Conservation (phyloP, 2,329 filamentous ascomycete genomes). For the Phaeoacremonium minimum region DNA sequence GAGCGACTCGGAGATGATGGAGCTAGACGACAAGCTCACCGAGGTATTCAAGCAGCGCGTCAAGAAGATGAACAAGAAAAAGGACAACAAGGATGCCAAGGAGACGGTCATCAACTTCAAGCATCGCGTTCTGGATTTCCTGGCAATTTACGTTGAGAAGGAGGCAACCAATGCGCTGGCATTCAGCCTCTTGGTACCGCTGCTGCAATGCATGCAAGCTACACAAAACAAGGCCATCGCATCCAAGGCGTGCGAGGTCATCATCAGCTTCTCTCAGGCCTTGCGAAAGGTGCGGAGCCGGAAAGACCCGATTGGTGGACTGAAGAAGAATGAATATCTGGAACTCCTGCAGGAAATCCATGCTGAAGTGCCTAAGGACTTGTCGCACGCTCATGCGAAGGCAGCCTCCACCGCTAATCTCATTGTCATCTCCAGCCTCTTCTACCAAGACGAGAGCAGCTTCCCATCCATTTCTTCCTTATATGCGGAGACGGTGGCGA, state of each 20-base stretch:
- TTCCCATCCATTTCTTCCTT: no score
- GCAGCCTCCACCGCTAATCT: slow-evolving; percentile 72
- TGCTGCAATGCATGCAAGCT: slow-evolving; percentile 72
- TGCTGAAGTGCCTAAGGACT: slow-evolving; percentile 56
- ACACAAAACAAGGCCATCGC: slow-evolving; percentile 73
- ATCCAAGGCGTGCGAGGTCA: slow-evolving; percentile 66
- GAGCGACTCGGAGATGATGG: slow-evolving; percentile 95
- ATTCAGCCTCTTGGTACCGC: slow-evolving; percentile 67
- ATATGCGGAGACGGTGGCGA: no score
- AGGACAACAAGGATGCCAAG: slow-evolving; percentile 82
- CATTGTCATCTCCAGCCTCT: slow-evolving; percentile 59
- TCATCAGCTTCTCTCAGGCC: slow-evolving; percentile 68
- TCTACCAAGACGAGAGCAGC: slow-evolving; percentile 39
- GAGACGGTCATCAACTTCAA: slow-evolving; percentile 93
- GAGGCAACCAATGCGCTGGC: slow-evolving; percentile 65
- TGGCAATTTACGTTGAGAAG: slow-evolving; percentile 79
- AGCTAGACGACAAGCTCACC: slow-evolving; percentile 75
- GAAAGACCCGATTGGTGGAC: slow-evolving; percentile 32
- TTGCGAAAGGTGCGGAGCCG: slow-evolving; percentile 52
- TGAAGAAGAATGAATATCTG: slow-evolving; percentile 40
- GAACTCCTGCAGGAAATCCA: slow-evolving; percentile 64
- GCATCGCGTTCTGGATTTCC: slow-evolving; percentile 82
- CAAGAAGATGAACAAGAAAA: slow-evolving; percentile 67
- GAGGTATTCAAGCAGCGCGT: slow-evolving; percentile 80
- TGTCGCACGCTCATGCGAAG: slow-evolving; percentile 66